phyloP scores from a whole-genome alignment of 306 rosid genomes.

The Spatholobus suberectus region DNA sequence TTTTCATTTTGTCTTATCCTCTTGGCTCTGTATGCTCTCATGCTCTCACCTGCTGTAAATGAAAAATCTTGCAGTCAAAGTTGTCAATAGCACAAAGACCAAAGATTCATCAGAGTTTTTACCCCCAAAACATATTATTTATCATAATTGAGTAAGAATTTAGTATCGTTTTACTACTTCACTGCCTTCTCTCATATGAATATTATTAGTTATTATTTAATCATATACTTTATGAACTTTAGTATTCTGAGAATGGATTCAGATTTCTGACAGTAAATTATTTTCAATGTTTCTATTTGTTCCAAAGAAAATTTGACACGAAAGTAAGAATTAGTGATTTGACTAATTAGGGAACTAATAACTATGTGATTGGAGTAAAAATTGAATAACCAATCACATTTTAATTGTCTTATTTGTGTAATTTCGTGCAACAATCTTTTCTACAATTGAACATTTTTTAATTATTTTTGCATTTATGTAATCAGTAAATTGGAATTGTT shows the following conservation, averaged over 20 bases:
- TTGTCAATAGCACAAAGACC: constrained; percentile 45
- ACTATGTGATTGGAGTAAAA: too few species aligned
- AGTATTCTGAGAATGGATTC: neutral
- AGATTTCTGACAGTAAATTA: too few species aligned
- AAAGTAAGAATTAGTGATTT: too few species aligned
- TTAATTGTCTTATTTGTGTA: too few species aligned
- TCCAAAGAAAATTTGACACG: too few species aligned
- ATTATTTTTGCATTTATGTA: too few species aligned
- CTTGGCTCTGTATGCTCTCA: constrained; percentile 40
- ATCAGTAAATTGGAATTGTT: too few species aligned
- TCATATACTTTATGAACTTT: neutral
- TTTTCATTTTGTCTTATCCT: constrained; percentile 61
- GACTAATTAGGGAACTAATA: too few species aligned
- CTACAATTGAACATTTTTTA: too few species aligned
- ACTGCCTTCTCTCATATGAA: neutral
- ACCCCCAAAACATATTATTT: neutral
- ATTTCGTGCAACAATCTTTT: too few species aligned
- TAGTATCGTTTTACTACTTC: neutral
- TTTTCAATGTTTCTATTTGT: too few species aligned
- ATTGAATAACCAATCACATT: too few species aligned
- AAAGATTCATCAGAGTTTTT: constrained; percentile 36
- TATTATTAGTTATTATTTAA: neutral
- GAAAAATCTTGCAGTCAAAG: constrained; percentile 23
- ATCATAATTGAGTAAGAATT: constrained; percentile 1
- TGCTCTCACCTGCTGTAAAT: neutral